phyloP scores from a whole-genome alignment of 2,329 filamentous ascomycete genomes.

The Cordyceps fumosorosea region DNA sequence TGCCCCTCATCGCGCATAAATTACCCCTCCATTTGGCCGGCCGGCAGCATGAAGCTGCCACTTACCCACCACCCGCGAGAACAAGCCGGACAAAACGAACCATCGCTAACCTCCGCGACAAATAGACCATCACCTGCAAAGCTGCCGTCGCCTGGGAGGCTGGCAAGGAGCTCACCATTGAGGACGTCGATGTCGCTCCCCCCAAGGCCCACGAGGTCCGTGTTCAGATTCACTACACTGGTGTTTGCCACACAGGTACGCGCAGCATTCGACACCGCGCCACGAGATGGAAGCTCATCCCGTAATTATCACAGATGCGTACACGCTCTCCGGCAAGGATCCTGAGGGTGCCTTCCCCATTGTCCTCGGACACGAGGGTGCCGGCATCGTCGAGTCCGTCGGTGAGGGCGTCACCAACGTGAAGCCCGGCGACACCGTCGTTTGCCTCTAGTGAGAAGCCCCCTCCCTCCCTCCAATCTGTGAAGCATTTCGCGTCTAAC shows the following conservation, averaged over 20 bases:
- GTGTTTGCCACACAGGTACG: conserved; percentile 94
- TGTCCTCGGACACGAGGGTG: conserved; percentile 84
- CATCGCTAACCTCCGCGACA: not conserved
- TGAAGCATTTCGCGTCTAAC: not conserved
- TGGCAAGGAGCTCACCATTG: conserved; percentile 78
- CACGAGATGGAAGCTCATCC: not conserved
- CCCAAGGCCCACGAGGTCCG: conserved; percentile 91
- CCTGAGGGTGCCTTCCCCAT: conserved; percentile 92
- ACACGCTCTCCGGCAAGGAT: conserved; percentile 92
- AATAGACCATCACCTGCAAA: conserved; percentile 89
- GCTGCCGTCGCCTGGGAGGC: conserved; percentile 97
- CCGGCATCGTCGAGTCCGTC: conserved; percentile 86
- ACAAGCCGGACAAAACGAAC: not conserved
- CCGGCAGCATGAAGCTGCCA: conserved; percentile 4
- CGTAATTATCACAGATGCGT: conserved; percentile 59
- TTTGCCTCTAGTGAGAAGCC: conserved; percentile 69
- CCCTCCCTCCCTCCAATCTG: not conserved
- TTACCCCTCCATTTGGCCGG: conserved; percentile 19
- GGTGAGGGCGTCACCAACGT: conserved; percentile 93
- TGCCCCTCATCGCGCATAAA: not conserved
- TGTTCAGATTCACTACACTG: conserved; percentile 95
- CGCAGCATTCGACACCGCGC: not conserved
- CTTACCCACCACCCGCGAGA: not conserved
- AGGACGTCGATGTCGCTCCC: conserved; percentile 86
- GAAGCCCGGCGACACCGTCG: conserved; percentile 86